phyloP scores from a whole-genome alignment of 495 filamentous ascomycete genomes.

The Penicillium mononematosum region DNA sequence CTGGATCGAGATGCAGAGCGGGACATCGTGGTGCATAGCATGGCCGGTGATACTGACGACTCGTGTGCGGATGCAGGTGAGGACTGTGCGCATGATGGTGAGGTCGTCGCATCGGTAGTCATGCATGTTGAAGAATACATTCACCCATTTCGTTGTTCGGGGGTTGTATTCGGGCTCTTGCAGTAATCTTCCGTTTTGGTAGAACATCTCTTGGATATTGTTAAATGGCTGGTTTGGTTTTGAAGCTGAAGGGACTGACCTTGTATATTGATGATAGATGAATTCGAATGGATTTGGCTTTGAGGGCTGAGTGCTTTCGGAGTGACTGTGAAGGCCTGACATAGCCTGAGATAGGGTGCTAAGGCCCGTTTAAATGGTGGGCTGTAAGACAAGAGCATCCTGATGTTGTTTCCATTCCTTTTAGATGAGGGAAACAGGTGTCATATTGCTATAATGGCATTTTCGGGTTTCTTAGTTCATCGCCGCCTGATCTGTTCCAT shows the following conservation, averaged over 20 bases:
- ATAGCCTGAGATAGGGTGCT: neutral
- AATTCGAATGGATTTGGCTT: neutral
- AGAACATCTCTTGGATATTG: conserved; percentile 2
- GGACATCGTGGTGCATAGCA: conserved; percentile 5
- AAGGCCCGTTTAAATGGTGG: neutral
- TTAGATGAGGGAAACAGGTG: neutral
- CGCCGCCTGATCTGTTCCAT: neutral
- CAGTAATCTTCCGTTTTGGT: conserved; percentile 4
- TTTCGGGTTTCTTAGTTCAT: neutral
- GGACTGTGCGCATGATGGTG: conserved; percentile 4
- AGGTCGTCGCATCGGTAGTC: conserved; percentile 5
- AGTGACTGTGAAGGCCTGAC: neutral
- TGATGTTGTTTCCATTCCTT: neutral
- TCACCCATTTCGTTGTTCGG: conserved; percentile 1
- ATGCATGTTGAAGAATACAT: conserved; percentile 1
- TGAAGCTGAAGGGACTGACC: neutral
- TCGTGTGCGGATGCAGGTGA: conserved; percentile 9
- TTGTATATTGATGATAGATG: neutral
- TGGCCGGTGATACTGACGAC: conserved; percentile 4
- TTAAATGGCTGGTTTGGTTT: neutral
- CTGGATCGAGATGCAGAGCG: conserved; percentile 6
- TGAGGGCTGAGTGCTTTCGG: neutral
- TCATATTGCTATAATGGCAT: conserved; percentile 8
- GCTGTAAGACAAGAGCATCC: neutral
- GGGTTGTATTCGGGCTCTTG: conserved; percentile 1